Base-by-base conservation (phyloP, 2,329 filamentous ascomycete genomes). In the Penicillium sp. region DNA sequence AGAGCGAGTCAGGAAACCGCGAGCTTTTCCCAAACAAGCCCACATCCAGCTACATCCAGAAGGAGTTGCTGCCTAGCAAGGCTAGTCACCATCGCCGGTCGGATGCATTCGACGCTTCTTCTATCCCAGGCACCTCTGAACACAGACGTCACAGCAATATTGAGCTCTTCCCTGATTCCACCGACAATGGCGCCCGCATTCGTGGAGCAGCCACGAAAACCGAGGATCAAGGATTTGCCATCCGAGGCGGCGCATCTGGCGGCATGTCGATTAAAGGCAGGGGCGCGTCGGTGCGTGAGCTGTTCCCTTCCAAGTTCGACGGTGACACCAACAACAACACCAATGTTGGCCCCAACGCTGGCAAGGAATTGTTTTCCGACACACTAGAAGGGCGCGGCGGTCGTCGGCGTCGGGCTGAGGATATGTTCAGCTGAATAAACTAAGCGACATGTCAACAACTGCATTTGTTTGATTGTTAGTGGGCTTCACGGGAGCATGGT, bases 201-300 rank as follows among this genome's bases (percentile, higher is more conserved):
- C 84, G 84, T 47, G 88, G 87, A 21, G 67, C 80, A 17, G 82
- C 85, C 77, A 87, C 87, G 21, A 67, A 79, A 15, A 85, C 77
- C 59, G 76, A 75, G 54, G 69, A 73, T 37, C 68, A 69, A 58
- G 75, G 72, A 4, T 69, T 72, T 57, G 72, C 71, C 21, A 75
- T 78, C 50, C 75, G 77, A 10, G 72, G 75, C 10, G 72, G 75
- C 35, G 70, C 75, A 15, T 76, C 79, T 31, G 77, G 77, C 25
- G 85, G 82, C 0, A 82, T 90, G 61, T 78, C 81, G 12, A 91
- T 91, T 71, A 91, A 89, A 69, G 89, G 89, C 67, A 88, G 86
- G 65, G 86, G 87, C 2, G 78, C 80, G 2, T 85, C 84, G 7
- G 82, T 81, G 2, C 87, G 84, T 63, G 89, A 92, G 71, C 73